Base-by-base conservation (phyloP, 1,284 basidiomycete species). In the Ustilago crameri region DNA sequence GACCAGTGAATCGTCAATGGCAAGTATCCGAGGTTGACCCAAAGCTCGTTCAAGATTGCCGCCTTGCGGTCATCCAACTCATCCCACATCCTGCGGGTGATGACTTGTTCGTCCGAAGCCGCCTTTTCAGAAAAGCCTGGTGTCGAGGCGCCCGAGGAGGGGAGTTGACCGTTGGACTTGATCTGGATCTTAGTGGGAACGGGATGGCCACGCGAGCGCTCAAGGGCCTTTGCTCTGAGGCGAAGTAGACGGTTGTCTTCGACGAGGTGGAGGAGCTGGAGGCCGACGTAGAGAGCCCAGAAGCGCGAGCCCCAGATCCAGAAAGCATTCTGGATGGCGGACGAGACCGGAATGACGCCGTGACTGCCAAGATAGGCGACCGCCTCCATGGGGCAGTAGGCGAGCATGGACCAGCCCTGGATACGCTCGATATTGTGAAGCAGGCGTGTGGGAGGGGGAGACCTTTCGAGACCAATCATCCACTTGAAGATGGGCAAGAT, bases 1-100 rank as follows among this genome's bases (percentile, higher is more conserved):
- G 76, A 78, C 92, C 91, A 93, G 81, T 94, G 93, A 49, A 93
- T 83, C 4, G 92, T 91, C 55, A 92, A 83, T 3, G 92, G 93
- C 38, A 93, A 84, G 81, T 93, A 91, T 30, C 88, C 89, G 5
- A 90, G 65, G 77, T 93, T 93, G 45, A 89, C 88, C 47, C 91
- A 84, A 23, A 91, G 80, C 72, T 93, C 91, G 61, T 88, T 90
- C 86, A 89, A 88, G 60, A 91, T 89, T 15, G 90, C 88, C 65
- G 88, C 87, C 88, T 90, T 90, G 67, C 86, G 84, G 68, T 87
- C 67, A 26, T 75, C 76, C 37, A 83, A 53, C 35, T 80, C 79
- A 48, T 76, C 61, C 81, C 81, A 82, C 72, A 82, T 70, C 27
- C 65, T 66, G 18, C 77, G 59, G 15, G 81, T 82, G 51, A 71